phyloP scores from a whole-genome alignment of 2,329 filamentous ascomycete genomes.

The Geosmithia putterillii region DNA sequence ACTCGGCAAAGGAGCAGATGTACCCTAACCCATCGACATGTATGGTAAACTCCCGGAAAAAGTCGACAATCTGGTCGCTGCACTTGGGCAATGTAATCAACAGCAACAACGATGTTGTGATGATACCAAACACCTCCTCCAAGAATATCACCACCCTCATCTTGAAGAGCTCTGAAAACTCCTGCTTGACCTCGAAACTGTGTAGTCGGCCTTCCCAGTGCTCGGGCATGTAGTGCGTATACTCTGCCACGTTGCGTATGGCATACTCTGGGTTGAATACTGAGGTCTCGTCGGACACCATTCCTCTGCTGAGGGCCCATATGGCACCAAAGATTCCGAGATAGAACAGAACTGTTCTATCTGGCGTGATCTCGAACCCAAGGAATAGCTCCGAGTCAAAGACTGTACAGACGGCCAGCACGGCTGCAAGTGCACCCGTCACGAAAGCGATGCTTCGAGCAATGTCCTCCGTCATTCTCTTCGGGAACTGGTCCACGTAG shows the following conservation, averaged over 20 bases:
- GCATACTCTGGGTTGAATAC: conserved; percentile 91
- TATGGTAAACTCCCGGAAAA: conserved; percentile 95
- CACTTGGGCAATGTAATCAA: conserved; percentile 78
- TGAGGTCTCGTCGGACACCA: conserved; percentile 75
- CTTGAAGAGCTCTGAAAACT: conserved; percentile 86
- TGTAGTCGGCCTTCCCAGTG: conserved; percentile 88
- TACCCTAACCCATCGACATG: conserved; percentile 94
- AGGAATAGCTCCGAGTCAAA: conserved; percentile 85
- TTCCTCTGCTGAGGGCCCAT: conserved; percentile 72
- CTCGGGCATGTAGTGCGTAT: conserved; percentile 81
- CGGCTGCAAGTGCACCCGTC: conserved; percentile 72
- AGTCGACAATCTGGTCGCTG: conserved; percentile 89
- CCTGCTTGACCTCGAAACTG: conserved; percentile 81
- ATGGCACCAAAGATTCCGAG: conserved; percentile 70
- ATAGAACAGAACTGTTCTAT: conserved; percentile 84
- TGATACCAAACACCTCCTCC: conserved; percentile 83
- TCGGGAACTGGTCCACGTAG: conserved; percentile 93
- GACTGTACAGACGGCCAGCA: conserved; percentile 74
- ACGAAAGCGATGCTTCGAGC: conserved; percentile 81
- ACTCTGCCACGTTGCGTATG: conserved; percentile 78
- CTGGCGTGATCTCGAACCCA: conserved; percentile 80
- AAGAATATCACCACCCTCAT: conserved; percentile 84
- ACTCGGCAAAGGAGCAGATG: conserved; percentile 94
- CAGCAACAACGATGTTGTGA: conserved; percentile 82
- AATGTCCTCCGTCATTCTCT: conserved; percentile 80